Percentiles rank a stretch among this genome's conserved stretches.
Evolutionary conservation across 106 monocot genomes (phyloP).

Genomic region (Hemerocallis citrina): DNA sequence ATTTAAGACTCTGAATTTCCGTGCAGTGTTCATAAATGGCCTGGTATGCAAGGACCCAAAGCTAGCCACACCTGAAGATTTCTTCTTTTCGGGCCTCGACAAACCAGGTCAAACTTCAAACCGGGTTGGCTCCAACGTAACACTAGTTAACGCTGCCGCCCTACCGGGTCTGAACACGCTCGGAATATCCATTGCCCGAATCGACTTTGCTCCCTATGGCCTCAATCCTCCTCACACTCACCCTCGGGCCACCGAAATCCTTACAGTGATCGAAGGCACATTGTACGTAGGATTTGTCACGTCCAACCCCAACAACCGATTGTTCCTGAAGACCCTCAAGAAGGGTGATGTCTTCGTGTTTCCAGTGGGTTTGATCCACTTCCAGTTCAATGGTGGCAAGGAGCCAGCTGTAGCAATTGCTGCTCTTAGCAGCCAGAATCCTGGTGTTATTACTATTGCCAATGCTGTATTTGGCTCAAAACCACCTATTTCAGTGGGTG

Average conservation of each 20-base stretch:
- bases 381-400: too few relatives aligned
- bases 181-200: slow-evolving; percentile 45
- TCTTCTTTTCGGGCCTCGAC: slow-evolving; percentile 33
- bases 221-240: slow-evolving; percentile 43
- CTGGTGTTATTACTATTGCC: too few relatives aligned
- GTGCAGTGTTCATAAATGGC: slow-evolving; percentile 54
- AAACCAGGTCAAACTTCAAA: slow-evolving; percentile 47
- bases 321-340: too few relatives aligned
- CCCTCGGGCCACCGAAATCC: slow-evolving; percentile 25
- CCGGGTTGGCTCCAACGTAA: slow-evolving; percentile 32
- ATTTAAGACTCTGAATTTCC: too few relatives aligned
- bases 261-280: slow-evolving; percentile 18
- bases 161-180: slow-evolving; percentile 68
- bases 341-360: too few relatives aligned
- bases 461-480: too few relatives aligned
- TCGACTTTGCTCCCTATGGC: slow-evolving; percentile 42
- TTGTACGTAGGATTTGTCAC: slow-evolving; percentile 27
- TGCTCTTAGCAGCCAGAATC: too few relatives aligned
- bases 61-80: slow-evolving; percentile 23
- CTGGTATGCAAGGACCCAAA: slow-evolving; percentile 35
- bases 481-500: too few relatives aligned
- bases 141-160: slow-evolving; percentile 30
- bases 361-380: too few relatives aligned
- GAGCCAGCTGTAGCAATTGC: too few relatives aligned
- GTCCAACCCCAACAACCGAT: slow-evolving; percentile 13